Evolutionary conservation across 352 stramenopile genomes (phyloP).

Genomic region (Phytophthora hibernalis): DNA sequence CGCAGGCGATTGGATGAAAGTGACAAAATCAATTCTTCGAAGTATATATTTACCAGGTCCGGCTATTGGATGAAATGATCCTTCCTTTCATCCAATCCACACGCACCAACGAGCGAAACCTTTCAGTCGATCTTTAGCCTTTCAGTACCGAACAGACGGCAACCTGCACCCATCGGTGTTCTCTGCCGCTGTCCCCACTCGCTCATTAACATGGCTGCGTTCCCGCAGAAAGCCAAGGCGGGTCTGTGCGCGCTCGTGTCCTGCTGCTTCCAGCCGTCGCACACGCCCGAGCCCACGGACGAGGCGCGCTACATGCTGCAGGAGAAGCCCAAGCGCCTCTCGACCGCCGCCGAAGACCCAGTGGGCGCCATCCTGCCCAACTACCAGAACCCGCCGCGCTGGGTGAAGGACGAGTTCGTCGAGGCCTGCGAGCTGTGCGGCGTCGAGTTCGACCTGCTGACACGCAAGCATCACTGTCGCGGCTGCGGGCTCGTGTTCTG

Average conservation of each 20-base stretch:
- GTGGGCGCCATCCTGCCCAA: slow-evolving; percentile 37
- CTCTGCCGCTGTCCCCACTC: neutral
- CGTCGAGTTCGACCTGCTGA: slow-evolving; percentile 66
- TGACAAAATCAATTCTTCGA: too few species aligned
- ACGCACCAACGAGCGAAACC: neutral
- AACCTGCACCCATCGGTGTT: neutral
- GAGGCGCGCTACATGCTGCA: slow-evolving; percentile 52
- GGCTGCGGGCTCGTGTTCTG: slow-evolving; percentile 71
- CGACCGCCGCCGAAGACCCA: slow-evolving; percentile 11
- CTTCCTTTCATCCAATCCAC: neutral
- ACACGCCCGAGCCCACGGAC: slow-evolving; percentile 31
- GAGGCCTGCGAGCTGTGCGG: slow-evolving; percentile 60
- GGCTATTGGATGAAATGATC: neutral
- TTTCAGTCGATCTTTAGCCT: slow-evolving; percentile 1
- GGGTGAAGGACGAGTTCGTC: slow-evolving; percentile 65
- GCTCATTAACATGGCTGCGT: neutral
- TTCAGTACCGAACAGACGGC: neutral
- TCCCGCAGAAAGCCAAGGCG: slow-evolving; percentile 38
- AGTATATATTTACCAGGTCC: too few species aligned
- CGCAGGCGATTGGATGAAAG: too few species aligned
- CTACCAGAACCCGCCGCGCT: slow-evolving; percentile 60
- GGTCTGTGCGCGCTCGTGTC: slow-evolving; percentile 55
- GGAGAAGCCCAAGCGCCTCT: slow-evolving; percentile 28
- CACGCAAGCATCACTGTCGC: slow-evolving; percentile 74
- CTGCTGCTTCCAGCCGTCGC: slow-evolving; percentile 67